Base-by-base conservation (phyloP, 73 alveolate species). In the Tetrahymena thermophila region DNA sequence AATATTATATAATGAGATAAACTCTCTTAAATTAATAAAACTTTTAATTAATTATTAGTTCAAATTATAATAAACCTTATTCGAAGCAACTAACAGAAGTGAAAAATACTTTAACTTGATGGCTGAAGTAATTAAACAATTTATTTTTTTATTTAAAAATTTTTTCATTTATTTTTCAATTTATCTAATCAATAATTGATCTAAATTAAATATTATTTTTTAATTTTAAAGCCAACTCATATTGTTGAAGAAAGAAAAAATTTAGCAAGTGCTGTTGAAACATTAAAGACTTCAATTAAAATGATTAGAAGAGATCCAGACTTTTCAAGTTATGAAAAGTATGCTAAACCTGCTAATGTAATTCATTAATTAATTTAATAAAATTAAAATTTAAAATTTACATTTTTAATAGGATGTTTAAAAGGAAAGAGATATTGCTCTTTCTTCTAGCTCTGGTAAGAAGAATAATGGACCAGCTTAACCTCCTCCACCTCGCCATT, bases 281-380 rank as follows among this genome's bases (percentile, higher is more conserved):
- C 98, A 3, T 94, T 97, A 93, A 97, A 95, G 85, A 95, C 95
- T 56, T 98, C 98, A 25, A 94, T 96, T 34, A 98, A 97, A 98
- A 96, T 97, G 94, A 96, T 98, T 94, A 98, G 96, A 85, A 96
- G 98, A 94, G 98, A 96, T 71, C 98, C 98, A 43, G 99, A 97
- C 95, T 96, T 94, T n/a, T 93, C 84, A 23, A 55, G 89, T 42
- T 71, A 71, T 13, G 89, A 71, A 31, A 71, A 71, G 37, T 71
- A 71, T 71, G 37, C 37, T 71, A 71, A 71, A n/a, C 89, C 89
- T 25, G 89, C 89, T 28, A 71, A 71, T 71, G 89, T 71, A 71
- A 19, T 5, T 5, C 1, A 10, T 43, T 5, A 43, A 57, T 57
- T 4, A 23, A 71, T 28, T 9, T 25, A 23, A 23, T 71, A 1